phyloP scores from a whole-genome alignment of 169 alveolate genomes.

The Cryptosporidium ryanae region DNA sequence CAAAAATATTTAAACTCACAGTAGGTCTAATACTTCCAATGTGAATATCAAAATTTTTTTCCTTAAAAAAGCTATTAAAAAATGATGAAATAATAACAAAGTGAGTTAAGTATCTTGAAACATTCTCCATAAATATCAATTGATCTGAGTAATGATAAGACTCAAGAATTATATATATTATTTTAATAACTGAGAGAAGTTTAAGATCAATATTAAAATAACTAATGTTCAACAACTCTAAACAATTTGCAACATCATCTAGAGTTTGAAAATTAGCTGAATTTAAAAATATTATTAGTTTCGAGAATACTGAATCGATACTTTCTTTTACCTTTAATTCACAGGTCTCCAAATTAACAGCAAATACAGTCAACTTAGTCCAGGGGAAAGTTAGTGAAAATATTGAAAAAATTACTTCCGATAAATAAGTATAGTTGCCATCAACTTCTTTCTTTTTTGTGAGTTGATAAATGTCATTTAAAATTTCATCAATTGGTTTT shows the following conservation, averaged over 20 bases:
- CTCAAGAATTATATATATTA: background rate
- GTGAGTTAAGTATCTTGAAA: constrained; percentile 11
- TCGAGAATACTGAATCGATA: constrained; percentile 43
- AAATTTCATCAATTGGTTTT: background rate
- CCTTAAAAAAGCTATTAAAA: constrained; percentile 36
- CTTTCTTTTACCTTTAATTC: constrained; percentile 6
- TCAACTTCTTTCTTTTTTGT: background rate
- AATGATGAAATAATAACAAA: constrained; percentile 14
- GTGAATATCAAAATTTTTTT: background rate
- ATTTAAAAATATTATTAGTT: constrained; percentile 11
- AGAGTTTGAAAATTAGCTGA: background rate
- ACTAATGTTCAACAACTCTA: background rate
- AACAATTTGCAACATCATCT: constrained; percentile 11
- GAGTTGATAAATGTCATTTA: background rate
- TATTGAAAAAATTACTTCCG: constrained; percentile 23
- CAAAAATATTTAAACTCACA: constrained; percentile 44
- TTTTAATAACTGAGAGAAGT: constrained; percentile 30
- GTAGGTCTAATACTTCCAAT: constrained; percentile 41
- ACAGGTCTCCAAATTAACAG: background rate
- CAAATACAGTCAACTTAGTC: constrained; percentile 39
- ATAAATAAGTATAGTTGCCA: background rate
- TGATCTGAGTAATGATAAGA: background rate
- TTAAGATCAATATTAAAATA: constrained; percentile 27
- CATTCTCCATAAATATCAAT: background rate
- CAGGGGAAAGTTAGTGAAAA: constrained; percentile 66